phyloP scores from a whole-genome alignment of 2,329 filamentous ascomycete genomes.

The Dactylellina sp. region DNA sequence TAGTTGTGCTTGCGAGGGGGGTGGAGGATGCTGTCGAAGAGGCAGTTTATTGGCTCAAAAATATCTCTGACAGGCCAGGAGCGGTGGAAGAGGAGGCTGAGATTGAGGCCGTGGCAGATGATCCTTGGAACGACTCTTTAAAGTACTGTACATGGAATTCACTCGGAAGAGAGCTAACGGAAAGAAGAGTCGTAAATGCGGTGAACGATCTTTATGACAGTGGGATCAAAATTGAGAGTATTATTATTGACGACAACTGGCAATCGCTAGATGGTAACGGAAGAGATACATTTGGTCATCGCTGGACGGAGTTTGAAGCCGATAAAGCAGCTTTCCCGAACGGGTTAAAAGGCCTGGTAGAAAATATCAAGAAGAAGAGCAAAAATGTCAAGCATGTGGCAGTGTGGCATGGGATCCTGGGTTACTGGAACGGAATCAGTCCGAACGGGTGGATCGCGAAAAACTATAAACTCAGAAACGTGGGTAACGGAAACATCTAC shows the following conservation, averaged over 20 bases:
- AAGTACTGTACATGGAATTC: conserved; percentile 98
- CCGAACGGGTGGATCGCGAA: conserved; percentile 78
- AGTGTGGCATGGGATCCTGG: conserved; percentile 91
- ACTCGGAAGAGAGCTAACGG: conserved; percentile 83
- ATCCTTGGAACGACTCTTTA: conserved; percentile 73
- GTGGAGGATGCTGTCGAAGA: conserved; percentile 43
- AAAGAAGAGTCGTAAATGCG: conserved; percentile 81
- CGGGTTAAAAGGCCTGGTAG: conserved; percentile 78
- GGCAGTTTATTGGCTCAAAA: conserved; percentile 43
- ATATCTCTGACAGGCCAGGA: background rate
- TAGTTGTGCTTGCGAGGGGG: conserved; percentile 30
- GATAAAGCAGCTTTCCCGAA: conserved; percentile 81
- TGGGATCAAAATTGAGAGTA: conserved; percentile 80
- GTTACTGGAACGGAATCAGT: conserved; percentile 92
- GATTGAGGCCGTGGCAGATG: conserved; percentile 13
- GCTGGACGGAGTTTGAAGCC: conserved; percentile 87
- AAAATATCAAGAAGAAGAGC: conserved; percentile 76
- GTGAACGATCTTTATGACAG: conserved; percentile 77
- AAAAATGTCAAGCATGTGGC: conserved; percentile 83
- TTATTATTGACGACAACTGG: conserved; percentile 99
- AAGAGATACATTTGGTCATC: conserved; percentile 66
- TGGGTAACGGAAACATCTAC: conserved; percentile 69
- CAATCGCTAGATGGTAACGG: conserved; percentile 75
- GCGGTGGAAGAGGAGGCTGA: conserved; percentile 2
- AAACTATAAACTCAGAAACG: conserved; percentile 78